Base-by-base conservation (phyloP, 1,139 yeast species). In the Yarrowia galli region DNA sequence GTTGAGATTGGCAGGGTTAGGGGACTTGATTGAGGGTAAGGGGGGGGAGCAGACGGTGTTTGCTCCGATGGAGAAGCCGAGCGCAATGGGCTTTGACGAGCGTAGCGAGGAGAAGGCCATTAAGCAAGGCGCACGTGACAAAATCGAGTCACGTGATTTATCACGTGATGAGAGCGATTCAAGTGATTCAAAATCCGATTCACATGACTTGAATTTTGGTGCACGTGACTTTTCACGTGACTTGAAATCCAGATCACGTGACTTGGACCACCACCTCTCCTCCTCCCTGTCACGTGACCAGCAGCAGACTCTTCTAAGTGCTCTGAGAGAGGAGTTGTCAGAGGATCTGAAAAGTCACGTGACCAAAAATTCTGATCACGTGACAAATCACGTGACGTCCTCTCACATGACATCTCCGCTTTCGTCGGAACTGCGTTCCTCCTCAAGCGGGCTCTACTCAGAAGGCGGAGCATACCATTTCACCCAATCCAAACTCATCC, bases 1-100 rank as follows among this genome's bases (percentile, higher is more conserved):
- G 74, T 74, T 92, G 25, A 80, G 85, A 65, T 86, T 91, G 70
- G 83, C 95, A 70, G 82, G 84, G n/a, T 78, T 92, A 28, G 78
- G 81, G 3, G 71, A 82, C 51, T 78, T 91, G 66, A 83, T 93
- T 22, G 88, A 87, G 69, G 88, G 89, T 68, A 72, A 83, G 5
- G 71, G 80, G 0, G 54, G 76, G 0, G 79, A 83, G 51, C 92
- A 88, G 73, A 86, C 93, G 0, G 78, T 90, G 1, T 85, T 93
- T 67, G 81, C 91, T 69, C 79, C 80, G 0, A 25, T 69, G 16
- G 49, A 70, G 49, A 49, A 70, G 69, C 69, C 68, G 8, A 67
- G 66, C 45, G 18, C 68, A 65, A 75, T 76, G 60, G 28, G 3
- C 3, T 25, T 7, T 10, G 8, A 28, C 32, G 32, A 28, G 32